phyloP scores from a whole-genome alignment of 1,284 basidiomycete genomes.

The Sporisorium reilianum region DNA sequence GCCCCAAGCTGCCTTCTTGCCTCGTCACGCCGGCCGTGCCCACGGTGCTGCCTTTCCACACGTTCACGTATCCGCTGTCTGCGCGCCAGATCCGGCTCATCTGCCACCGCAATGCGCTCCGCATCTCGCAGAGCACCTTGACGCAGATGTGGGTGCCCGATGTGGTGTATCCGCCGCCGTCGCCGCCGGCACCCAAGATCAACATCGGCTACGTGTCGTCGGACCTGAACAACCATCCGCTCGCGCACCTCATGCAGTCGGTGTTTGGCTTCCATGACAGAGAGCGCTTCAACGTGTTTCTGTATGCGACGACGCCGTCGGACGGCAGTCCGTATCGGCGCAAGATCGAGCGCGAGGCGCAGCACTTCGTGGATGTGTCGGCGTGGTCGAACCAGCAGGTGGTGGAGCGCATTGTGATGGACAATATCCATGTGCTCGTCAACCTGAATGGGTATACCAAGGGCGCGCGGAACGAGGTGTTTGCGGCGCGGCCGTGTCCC shows the following conservation, averaged over 20 bases:
- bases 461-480: conserved; percentile 76
- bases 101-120: conserved; percentile 75
- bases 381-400: conserved; percentile 72
- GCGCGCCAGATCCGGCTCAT: conserved; percentile 74
- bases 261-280: conserved; percentile 75
- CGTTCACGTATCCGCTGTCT: conserved; percentile 75
- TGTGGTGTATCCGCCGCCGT: conserved; percentile 74
- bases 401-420: conserved; percentile 72
- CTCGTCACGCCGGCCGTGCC: conserved; percentile 72
- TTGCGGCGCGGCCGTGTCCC: conserved; percentile 75
- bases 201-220: conserved; percentile 76
- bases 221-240: conserved; percentile 77
- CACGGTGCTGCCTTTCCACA: conserved; percentile 75
- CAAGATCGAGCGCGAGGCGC: conserved; percentile 73
- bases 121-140: conserved; percentile 74
- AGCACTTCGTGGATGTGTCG: conserved; percentile 74
- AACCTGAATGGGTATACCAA: conserved; percentile 78
- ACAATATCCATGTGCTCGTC: conserved; percentile 75
- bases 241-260: conserved; percentile 77
- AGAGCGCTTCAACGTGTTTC: conserved; percentile 72
- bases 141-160: conserved; percentile 73
- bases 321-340: conserved; percentile 74
- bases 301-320: conserved; percentile 75
- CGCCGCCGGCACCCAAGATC: conserved; percentile 72
- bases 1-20: conserved; percentile 70